These are phyloP conservation scores for Reutealis trisperma DNA, from an alignment of 345 rosid species.

Conservation along the genomic window DNA sequence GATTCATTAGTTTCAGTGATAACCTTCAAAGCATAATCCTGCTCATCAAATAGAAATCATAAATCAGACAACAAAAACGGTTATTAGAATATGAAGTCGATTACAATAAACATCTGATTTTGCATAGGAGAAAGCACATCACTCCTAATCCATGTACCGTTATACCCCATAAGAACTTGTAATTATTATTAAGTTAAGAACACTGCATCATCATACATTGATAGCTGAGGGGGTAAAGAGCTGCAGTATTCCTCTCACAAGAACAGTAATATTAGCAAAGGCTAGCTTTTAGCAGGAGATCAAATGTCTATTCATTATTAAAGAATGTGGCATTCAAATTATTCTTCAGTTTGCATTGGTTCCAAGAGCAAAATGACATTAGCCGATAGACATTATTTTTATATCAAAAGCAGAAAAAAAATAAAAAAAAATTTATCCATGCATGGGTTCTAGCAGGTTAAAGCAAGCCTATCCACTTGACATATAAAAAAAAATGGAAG, in stretches of 20 bases:
- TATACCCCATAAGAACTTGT: neutral
- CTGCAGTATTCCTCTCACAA: neutral
- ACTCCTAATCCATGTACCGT: neutral
- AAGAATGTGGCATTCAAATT: neutral
- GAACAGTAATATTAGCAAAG: neutral
- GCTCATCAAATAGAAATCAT: constrained; percentile 19
- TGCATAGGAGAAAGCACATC: neutral
- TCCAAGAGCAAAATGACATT: neutral
- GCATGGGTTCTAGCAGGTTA: neutral
- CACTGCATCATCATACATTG: neutral
- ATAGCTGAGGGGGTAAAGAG: neutral
- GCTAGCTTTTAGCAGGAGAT: neutral
- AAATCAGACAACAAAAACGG: neutral
- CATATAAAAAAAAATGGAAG: neutral
- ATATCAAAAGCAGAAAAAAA: no score
- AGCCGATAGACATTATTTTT: no score
- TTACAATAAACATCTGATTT: neutral
- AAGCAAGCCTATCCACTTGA: neutral
- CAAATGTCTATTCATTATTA: neutral
- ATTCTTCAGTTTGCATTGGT: neutral
- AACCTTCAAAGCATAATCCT: constrained; percentile 85
- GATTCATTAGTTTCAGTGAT: constrained; percentile 80
- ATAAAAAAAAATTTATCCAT: no score
- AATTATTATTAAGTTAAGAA: neutral
- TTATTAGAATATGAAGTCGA: neutral